Evolutionary conservation across 2,329 filamentous ascomycete genomes (phyloP).

Genomic region (Penicillium corylophilum): DNA sequence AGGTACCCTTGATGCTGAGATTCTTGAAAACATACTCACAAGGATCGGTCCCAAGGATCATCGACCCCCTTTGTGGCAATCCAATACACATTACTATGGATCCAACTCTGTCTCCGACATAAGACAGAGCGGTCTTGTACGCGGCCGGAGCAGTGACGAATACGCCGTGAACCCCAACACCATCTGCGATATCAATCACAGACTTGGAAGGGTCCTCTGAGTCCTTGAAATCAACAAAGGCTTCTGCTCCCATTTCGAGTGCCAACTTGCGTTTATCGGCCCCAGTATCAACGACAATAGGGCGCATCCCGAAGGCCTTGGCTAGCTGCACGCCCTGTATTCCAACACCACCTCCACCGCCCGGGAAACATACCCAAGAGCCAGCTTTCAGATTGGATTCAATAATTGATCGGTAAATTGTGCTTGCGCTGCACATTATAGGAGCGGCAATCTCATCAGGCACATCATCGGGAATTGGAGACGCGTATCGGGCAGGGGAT

Average conservation of each 20-base stretch:
- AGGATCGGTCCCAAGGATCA: slow-evolving; percentile 26
- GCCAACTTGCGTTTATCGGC: slow-evolving; percentile 48
- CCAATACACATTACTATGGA: slow-evolving; percentile 56
- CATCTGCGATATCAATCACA: slow-evolving; percentile 49
- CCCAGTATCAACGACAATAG: slow-evolving; percentile 57
- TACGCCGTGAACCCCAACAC: slow-evolving; percentile 49
- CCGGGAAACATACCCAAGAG: slow-evolving; percentile 49
- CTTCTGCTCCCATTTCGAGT: slow-evolving; percentile 53
- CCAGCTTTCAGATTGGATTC: slow-evolving; percentile 52
- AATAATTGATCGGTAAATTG: slow-evolving; percentile 58
- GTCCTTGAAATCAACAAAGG: slow-evolving; percentile 57
- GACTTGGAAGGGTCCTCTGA: slow-evolving; percentile 35
- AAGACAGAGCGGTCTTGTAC: slow-evolving; percentile 45
- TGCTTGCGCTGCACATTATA: slow-evolving; percentile 60
- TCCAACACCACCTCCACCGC: slow-evolving; percentile 55
- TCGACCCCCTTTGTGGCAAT: slow-evolving; percentile 25
- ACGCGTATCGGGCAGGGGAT: slow-evolving; percentile 56
- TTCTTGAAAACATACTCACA: slow-evolving; percentile 28
- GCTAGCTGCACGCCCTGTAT: slow-evolving; percentile 59
- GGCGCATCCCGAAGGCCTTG: slow-evolving; percentile 56
- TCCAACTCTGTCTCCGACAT: slow-evolving; percentile 44
- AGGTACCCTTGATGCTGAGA: slow-evolving; percentile 28
- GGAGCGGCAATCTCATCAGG: slow-evolving; percentile 57
- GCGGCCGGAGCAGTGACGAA: slow-evolving; percentile 43
- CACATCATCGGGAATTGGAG: slow-evolving; percentile 56